These are phyloP conservation scores for Blastobotrys capitulatus DNA, from an alignment of 1,139 yeast species.

Conservation along the genomic window DNA sequence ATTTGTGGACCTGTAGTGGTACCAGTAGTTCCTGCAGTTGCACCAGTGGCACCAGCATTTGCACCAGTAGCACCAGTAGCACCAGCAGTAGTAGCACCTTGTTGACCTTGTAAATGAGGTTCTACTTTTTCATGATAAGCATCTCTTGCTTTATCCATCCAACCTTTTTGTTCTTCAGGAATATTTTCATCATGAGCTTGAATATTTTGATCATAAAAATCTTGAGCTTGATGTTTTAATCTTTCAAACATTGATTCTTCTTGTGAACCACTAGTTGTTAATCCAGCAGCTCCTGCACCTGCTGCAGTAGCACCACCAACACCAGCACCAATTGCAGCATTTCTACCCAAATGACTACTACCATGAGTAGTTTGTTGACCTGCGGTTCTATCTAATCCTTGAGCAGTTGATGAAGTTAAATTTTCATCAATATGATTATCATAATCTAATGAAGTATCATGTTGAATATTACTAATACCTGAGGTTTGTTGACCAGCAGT, in stretches of 20 bases:
- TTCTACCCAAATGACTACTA: too few relatives aligned
- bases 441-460: too few relatives aligned
- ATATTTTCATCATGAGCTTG: too few relatives aligned
- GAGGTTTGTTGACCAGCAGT: too few relatives aligned
- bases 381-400: not conserved
- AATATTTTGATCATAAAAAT: conserved; percentile 5
- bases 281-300: not conserved
- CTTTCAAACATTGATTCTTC: not conserved
- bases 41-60: not conserved
- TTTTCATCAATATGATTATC: too few relatives aligned
- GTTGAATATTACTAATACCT: too few relatives aligned
- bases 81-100: not conserved
- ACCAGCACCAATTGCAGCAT: not conserved
- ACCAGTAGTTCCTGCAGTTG: not conserved
- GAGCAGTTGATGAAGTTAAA: too few relatives aligned
- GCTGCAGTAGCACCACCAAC: conserved; percentile 6
- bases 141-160: conserved; percentile 6
- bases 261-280: not conserved
- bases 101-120: not conserved
- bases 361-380: not conserved
- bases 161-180: conserved; percentile 5
- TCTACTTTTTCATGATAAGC: conserved; percentile 1
- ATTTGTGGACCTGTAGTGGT: not conserved
- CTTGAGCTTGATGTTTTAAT: conserved; percentile 6
- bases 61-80: conserved; percentile 2